Evolutionary conservation across 164 flowering plant genomes (phyloP), one percentile per base, ranked within the genome.

Genomic region (Warburgia ugandensis): DNA sequence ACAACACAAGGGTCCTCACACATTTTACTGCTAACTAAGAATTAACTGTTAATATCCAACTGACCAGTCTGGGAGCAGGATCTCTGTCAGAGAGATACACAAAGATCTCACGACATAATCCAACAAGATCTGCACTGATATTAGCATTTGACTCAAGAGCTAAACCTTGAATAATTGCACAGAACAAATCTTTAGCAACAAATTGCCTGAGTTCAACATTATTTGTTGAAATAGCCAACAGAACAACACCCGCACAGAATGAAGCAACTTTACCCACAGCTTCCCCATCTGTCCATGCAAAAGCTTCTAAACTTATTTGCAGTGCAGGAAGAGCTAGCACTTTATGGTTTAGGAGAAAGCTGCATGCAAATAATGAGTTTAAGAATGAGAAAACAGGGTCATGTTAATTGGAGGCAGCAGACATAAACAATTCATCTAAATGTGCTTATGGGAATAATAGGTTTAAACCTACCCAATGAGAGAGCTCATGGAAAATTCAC

Each of bases 201-300:
- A 82, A 94, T 67, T 77, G 66, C 46, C 61, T 66, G 31, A 89
- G 94, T 64, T 84, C 91, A 36, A 59, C 62, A 68, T 75, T 77
- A 50, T 78, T 75, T 32, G 88, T 70, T 23, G 64, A 72, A 57
- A 81, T 54, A 39, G 92, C 81, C 48, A 89, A 64, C 55, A 63
- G 76, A 64, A 84, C 55, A 36, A 89, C 59, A 48, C 74, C 64
- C 48, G 81, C 73, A 64, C 90, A 89, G 54, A 89, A 83, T 38
- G 83, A 68, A 53, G 81, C 65, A 62, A 81, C 60, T 74, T 80
- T 94, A 20, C 75, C 48, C 55, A 77, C 78, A 30, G 90, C 76
- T 66, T 94, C 99, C 60, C 83, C 75, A 67, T 94, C 97, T 16
- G 92, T 80, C 99, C 97, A 86, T 55, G 73, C 64, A 50, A 86